Evolutionary conservation across 2,329 filamentous ascomycete genomes (phyloP).

Genomic region (Fusarium incarnatum): DNA sequence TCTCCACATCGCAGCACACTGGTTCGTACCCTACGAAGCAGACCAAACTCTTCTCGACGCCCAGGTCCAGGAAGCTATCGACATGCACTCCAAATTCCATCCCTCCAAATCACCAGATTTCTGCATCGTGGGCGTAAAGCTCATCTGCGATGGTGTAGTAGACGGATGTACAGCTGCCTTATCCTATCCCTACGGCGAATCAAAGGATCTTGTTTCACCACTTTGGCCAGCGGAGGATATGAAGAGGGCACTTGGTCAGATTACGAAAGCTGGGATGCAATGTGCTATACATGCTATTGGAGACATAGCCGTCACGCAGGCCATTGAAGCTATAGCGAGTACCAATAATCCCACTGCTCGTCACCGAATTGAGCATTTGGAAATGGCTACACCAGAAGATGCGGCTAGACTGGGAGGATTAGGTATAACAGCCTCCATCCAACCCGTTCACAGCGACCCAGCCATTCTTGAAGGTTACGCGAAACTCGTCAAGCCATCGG

Average conservation of each 20-base stretch:
- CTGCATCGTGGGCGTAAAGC: constrained; percentile 69
- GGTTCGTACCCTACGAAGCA: constrained; percentile 55
- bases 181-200: constrained; percentile 67
- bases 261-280: constrained; percentile 66
- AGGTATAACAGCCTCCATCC: constrained; percentile 70
- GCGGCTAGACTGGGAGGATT: constrained; percentile 66
- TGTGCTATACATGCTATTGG: constrained; percentile 75
- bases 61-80: constrained; percentile 58
- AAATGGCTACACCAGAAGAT: constrained; percentile 67
- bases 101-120: constrained; percentile 44
- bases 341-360: constrained; percentile 59
- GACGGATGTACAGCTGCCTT: constrained; percentile 74
- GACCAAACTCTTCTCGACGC: constrained; percentile 53
- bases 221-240: constrained; percentile 67
- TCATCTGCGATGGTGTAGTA: constrained; percentile 73
- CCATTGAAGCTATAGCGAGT: constrained; percentile 65
- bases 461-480: constrained; percentile 72
- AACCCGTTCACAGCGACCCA: constrained; percentile 70
- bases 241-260: constrained; percentile 64
- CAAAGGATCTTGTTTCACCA: constrained; percentile 57
- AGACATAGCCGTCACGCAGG: constrained; percentile 67
- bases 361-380: constrained; percentile 74
- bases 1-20: constrained; percentile 60
- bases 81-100: constrained; percentile 50
- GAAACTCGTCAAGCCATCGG: constrained; percentile 63